Percentiles rank a stretch among this genome's conserved stretches.
Evolutionary conservation across 345 rosid genomes (phyloP).

Genomic region (Hibiscus tridactylites): DNA sequence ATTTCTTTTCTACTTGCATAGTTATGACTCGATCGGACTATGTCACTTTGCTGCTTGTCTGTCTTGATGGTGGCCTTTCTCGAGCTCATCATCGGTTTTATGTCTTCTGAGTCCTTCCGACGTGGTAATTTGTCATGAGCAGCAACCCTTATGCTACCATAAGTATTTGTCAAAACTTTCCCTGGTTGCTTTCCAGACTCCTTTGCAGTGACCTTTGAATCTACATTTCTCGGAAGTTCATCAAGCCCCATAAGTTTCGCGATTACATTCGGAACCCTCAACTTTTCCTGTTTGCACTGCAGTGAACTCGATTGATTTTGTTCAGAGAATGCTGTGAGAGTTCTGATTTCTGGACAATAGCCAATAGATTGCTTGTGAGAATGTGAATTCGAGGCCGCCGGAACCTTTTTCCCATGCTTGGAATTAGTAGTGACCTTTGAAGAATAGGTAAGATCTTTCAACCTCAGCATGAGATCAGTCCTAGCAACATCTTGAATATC

Average conservation of each 20-base stretch:
- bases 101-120: slow-evolving; percentile 24
- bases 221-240: slow-evolving; percentile 47
- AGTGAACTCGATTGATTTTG: slow-evolving; percentile 24
- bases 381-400: slow-evolving; percentile 20
- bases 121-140: slow-evolving; percentile 23
- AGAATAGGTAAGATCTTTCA: slow-evolving; percentile 38
- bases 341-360: slow-evolving; percentile 16
- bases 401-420: slow-evolving; percentile 16
- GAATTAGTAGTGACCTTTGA: slow-evolving; percentile 20
- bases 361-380: slow-evolving; percentile 37
- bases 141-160: slow-evolving; percentile 22
- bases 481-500: slow-evolving; percentile 33
- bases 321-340: slow-evolving; percentile 20
- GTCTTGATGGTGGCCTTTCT: slow-evolving; percentile 15
- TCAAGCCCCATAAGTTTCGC: slow-evolving; percentile 85
- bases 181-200: slow-evolving; percentile 24
- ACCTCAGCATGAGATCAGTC: slow-evolving; percentile 39
- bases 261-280: slow-evolving; percentile 70
- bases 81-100: slow-evolving; percentile 17
- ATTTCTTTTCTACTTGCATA: slow-evolving; percentile 20
- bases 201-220: slow-evolving; percentile 23
- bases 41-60: slow-evolving; percentile 25
- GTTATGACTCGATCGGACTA: slow-evolving; percentile 5
- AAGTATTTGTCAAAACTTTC: slow-evolving; percentile 16
- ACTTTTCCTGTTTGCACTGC: slow-evolving; percentile 41